These are phyloP conservation scores for Starmerella floricola DNA, from an alignment of 805 yeast genomes.

Conservation along the genomic window DNA sequence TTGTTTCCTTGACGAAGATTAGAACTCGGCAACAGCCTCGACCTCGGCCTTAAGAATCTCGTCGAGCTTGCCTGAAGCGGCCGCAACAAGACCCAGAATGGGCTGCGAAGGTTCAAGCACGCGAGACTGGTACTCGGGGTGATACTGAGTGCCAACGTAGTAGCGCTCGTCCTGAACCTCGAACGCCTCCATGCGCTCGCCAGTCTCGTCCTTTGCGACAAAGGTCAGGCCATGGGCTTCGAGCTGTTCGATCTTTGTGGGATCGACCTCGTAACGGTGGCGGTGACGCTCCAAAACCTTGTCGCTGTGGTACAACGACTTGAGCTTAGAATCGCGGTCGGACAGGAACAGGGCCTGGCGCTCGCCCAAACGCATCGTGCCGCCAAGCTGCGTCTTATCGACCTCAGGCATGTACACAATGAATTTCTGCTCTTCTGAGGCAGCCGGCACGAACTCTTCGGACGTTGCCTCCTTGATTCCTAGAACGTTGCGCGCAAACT, in stretches of 20 bases:
- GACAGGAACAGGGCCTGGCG: conserved; percentile 75
- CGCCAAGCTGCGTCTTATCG: conserved; percentile 90
- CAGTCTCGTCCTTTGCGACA: conserved; percentile 86
- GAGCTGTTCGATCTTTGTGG: conserved; percentile 54
- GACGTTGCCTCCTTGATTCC: conserved; percentile 61
- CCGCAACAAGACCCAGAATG: conserved; percentile 90
- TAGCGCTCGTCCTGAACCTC: conserved; percentile 82
- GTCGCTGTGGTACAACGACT: conserved; percentile 62
- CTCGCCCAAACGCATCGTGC: conserved; percentile 96
- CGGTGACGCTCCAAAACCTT: conserved; percentile 88
- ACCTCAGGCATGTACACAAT: conserved; percentile 98
- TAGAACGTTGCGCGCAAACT: conserved; percentile 70
- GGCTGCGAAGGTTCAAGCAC: conserved; percentile 96
- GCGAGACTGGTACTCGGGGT: conserved; percentile 94
- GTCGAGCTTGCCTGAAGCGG: conserved; percentile 73
- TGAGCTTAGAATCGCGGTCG: conserved; percentile 53
- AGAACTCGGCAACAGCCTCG: conserved; percentile 14
- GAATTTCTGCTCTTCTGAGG: conserved; percentile 42
- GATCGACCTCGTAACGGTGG: conserved; percentile 96
- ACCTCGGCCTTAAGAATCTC: conserved; percentile 35
- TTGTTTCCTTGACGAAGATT: no score
- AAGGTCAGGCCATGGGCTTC: conserved; percentile 73
- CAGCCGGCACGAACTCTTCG: conserved; percentile 64
- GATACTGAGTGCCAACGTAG: conserved; percentile 93
- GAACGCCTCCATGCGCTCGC: conserved; percentile 84